These are phyloP conservation scores for Hortaea werneckii DNA, from an alignment of 2,329 filamentous ascomycete species.

Conservation along the genomic window DNA sequence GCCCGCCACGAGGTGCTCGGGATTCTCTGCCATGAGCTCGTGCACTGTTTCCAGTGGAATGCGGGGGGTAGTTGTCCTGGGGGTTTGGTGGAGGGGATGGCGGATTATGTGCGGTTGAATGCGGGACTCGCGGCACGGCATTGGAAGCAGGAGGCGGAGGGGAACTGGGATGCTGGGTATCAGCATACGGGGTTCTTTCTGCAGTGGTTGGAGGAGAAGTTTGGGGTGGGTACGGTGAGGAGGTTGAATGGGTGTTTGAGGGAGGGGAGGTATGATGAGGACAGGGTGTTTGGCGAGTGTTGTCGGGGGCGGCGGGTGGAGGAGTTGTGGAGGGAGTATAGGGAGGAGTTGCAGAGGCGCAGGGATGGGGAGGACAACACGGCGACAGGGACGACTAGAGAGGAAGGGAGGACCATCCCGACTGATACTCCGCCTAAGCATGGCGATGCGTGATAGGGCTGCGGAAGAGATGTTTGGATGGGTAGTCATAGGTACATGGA, in stretches of 20 bases:
- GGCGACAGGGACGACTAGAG: slow-evolving; percentile 2
- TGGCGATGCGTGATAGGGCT: no score
- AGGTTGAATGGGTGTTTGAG: slow-evolving; percentile 58
- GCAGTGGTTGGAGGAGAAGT: slow-evolving; percentile 66
- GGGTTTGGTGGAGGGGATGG: slow-evolving; percentile 81
- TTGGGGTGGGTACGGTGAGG: slow-evolving; percentile 40
- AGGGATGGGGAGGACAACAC: slow-evolving; percentile 5
- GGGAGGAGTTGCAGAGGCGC: slow-evolving; percentile 33
- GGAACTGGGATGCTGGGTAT: slow-evolving; percentile 81
- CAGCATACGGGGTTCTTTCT: slow-evolving; percentile 87
- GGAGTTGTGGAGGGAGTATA: slow-evolving; percentile 68
- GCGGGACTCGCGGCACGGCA: slow-evolving; percentile 67
- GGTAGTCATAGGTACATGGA: no score
- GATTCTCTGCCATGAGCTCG: slow-evolving; percentile 82
- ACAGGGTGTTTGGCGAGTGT: slow-evolving; percentile 25
- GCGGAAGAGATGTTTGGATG: no score
- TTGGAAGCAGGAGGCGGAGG: slow-evolving; percentile 56
- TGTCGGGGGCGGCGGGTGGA: slow-evolving; percentile 48
- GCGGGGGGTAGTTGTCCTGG: slow-evolving; percentile 46
- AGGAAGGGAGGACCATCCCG: slow-evolving; percentile 3
- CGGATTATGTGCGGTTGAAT: slow-evolving; percentile 80
- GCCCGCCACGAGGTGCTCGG: slow-evolving; percentile 60
- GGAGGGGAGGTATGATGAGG: slow-evolving; percentile 52
- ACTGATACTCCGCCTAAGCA: slow-evolving; percentile 6
- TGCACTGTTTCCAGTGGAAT: slow-evolving; percentile 88